A percentile compares a stretch with the other conserved stretches of the same genome.
Conservation (phyloP, 169 alveolate genomes). For the Plasmodium gallinaceum region DNA sequence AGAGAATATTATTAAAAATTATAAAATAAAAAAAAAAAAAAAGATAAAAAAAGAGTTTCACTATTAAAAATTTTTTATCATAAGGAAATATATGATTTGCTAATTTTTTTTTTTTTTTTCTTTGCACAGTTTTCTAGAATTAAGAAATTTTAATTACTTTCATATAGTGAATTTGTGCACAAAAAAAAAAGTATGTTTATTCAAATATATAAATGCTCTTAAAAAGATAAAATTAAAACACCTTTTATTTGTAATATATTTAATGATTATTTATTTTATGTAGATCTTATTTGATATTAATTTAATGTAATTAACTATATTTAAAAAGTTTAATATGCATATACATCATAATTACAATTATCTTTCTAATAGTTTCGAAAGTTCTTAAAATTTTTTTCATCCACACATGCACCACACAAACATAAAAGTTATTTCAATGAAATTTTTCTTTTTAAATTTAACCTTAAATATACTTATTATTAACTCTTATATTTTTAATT, state of each 20-base stretch:
- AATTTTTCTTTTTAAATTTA: neutral
- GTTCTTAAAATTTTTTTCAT: neutral
- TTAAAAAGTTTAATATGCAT: neutral
- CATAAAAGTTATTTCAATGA: constrained; percentile 7
- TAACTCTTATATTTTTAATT: neutral
- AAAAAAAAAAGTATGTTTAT: neutral
- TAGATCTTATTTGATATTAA: neutral
- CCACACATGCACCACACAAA: constrained; percentile 26
- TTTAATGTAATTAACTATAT: neutral
- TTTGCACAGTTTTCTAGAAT: constrained; percentile 4
- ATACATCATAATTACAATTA: neutral
- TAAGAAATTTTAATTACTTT: neutral
- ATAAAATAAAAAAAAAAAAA: too few relatives aligned
- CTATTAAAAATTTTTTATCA: too few relatives aligned
- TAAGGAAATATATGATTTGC: too few relatives aligned
- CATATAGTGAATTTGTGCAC: neutral
- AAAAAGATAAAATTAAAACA: neutral
- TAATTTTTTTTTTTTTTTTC: constrained; percentile 1
- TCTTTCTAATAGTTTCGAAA: constrained; percentile 6
- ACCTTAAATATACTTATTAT: neutral
- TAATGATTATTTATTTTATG: neutral
- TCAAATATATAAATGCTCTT: neutral
- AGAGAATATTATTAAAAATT: too few relatives aligned
- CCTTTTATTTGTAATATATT: neutral
- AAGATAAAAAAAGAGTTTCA: too few relatives aligned